These are phyloP conservation scores for Trichoderma aggressivum DNA, from an alignment of 2,329 filamentous ascomycete genomes.

Conservation along the genomic window DNA sequence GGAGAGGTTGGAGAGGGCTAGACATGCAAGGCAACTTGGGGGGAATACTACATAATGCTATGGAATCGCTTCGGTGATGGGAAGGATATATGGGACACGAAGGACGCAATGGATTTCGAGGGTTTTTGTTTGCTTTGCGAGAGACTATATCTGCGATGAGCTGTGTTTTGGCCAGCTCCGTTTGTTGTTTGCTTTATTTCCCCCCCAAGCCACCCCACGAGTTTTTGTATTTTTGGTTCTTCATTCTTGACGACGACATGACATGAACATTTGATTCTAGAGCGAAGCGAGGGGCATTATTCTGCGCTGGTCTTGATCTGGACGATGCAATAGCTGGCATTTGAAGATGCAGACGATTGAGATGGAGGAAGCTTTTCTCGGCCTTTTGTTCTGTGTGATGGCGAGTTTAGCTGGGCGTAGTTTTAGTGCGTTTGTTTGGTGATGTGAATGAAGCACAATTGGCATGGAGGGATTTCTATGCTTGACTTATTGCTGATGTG, in stretches of 20 bases:
- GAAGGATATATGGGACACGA: slow-evolving; percentile 12
- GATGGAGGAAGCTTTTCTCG: background rate
- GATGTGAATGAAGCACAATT: background rate
- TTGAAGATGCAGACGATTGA: background rate
- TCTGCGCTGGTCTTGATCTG: slow-evolving; percentile 7
- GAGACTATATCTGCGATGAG: slow-evolving; percentile 4
- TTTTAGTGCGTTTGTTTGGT: slow-evolving; percentile 1
- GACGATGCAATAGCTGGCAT: slow-evolving; percentile 11
- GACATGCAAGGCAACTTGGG: slow-evolving; percentile 10
- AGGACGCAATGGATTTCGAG: slow-evolving; percentile 3
- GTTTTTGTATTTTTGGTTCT: slow-evolving; percentile 14
- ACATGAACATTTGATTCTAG: slow-evolving; percentile 23
- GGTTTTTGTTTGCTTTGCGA: slow-evolving; percentile 5
- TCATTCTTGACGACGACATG: slow-evolving; percentile 23
- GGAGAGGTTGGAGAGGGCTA: background rate
- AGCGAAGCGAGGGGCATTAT: slow-evolving; percentile 18
- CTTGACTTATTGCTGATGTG: background rate
- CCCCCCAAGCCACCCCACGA: background rate
- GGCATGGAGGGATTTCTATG: background rate
- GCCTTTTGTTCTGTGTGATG: background rate
- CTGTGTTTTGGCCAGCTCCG: slow-evolving; percentile 1
- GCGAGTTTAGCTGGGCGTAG: background rate
- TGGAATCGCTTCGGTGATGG: slow-evolving; percentile 7
- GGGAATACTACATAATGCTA: slow-evolving; percentile 11
- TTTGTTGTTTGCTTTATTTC: slow-evolving; percentile 9